A percentile compares a stretch with the other conserved stretches of the same genome.
phyloP scores from a whole-genome alignment of 371 early-diverging fungal genomes.

The Actinomortierella ambigua region DNA sequence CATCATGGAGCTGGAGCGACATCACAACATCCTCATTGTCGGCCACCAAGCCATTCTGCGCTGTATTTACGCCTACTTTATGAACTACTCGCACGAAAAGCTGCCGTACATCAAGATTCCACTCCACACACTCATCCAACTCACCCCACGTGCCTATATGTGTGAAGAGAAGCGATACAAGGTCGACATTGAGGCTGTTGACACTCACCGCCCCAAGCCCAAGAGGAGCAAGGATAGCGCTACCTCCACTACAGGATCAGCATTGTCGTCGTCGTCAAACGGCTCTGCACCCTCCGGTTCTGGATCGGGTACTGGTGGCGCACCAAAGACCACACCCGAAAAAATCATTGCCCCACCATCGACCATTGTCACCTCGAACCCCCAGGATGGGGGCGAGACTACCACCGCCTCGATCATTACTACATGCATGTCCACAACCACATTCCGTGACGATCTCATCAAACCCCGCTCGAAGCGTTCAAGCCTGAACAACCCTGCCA shows the following conservation, averaged over 20 bases:
- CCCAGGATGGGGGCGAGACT: conserved; percentile 14
- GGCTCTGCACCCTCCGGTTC: not conserved
- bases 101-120: conserved; percentile 97
- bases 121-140: conserved; percentile 93
- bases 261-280: no score
- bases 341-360: not conserved
- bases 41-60: conserved; percentile 95
- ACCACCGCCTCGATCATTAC: conserved; percentile 37
- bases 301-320: not conserved
- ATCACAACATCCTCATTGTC: conserved; percentile 94
- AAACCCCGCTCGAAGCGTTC: conserved; percentile 17
- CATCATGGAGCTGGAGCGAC: conserved; percentile 97
- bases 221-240: conserved; percentile 5
- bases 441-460: conserved; percentile 21
- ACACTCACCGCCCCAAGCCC: conserved; percentile 79
- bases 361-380: conserved; percentile 5
- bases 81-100: conserved; percentile 89
- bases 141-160: conserved; percentile 94
- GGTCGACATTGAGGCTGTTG: conserved; percentile 86
- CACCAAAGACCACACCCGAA: not conserved
- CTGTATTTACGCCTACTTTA: conserved; percentile 93
- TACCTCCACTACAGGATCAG: no score
- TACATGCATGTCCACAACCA: conserved; percentile 42
- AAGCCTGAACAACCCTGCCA: not conserved
- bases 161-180: conserved; percentile 89